Evolutionary conservation across 768 basidiomycete species (phyloP).

Genomic region (Lentinus tigrinus): DNA sequence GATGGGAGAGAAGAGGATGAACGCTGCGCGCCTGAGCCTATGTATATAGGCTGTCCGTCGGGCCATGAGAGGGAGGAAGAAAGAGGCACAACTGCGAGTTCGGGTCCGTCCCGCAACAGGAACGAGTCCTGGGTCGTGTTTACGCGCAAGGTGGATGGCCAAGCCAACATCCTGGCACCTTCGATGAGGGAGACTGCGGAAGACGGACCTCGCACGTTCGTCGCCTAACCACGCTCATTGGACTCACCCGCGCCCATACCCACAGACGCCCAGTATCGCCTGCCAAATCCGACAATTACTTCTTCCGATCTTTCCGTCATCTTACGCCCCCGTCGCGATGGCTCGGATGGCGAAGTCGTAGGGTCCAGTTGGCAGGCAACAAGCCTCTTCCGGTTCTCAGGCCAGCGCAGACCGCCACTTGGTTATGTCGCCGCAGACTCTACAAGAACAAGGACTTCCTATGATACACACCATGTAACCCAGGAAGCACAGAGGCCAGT

Average conservation of each 20-base stretch:
- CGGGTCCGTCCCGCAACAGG: background rate
- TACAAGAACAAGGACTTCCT: background rate
- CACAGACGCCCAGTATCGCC: background rate
- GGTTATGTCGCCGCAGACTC: too few relatives aligned
- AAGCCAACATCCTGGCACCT: background rate
- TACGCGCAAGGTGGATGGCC: background rate
- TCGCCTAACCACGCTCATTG: slow-evolving; percentile 4
- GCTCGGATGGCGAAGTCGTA: too few relatives aligned
- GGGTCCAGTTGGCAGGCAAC: too few relatives aligned
- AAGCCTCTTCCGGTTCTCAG: background rate
- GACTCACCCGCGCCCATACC: slow-evolving; percentile 9
- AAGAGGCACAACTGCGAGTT: background rate
- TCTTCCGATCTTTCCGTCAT: background rate
- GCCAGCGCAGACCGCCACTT: too few relatives aligned
- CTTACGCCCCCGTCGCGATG: too few relatives aligned
- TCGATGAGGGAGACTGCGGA: background rate
- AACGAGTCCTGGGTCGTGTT: background rate
- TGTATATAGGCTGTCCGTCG: too few relatives aligned
- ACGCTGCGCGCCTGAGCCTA: background rate
- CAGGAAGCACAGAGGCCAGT: background rate
- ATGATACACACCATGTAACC: background rate
- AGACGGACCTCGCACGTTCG: slow-evolving; percentile 16
- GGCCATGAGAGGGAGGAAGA: too few relatives aligned
- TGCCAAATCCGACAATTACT: too few relatives aligned
- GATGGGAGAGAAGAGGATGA: background rate